Evolutionary conservation across 257 asterid genomes (phyloP).

Genomic region (Coffea eugenioides): DNA sequence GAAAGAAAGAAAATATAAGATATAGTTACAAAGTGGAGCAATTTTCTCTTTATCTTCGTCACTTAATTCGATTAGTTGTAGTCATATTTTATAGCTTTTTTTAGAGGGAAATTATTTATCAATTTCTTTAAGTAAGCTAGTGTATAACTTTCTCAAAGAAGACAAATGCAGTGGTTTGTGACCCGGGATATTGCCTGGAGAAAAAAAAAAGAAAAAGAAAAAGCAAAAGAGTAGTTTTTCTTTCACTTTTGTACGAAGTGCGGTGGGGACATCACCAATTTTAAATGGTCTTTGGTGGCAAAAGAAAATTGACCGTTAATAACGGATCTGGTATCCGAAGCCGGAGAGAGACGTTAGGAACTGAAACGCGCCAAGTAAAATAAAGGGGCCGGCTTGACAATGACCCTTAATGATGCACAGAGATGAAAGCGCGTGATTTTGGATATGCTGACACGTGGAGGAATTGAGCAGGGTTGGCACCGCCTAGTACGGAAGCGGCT

Average conservation of each 20-base stretch:
- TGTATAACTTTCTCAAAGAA: no score
- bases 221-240: background rate
- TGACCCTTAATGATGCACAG: background rate
- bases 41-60: no score
- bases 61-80: no score
- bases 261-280: background rate
- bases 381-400: constrained; percentile 10
- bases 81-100: no score
- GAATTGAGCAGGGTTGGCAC: background rate
- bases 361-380: background rate
- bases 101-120: no score
- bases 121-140: no score
- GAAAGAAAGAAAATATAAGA: no score
- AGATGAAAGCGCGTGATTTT: constrained; percentile 7
- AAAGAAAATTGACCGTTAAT: constrained; percentile 8
- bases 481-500: background rate
- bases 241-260: background rate
- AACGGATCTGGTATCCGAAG: constrained; percentile 2
- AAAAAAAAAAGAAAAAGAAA: no score
- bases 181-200: no score
- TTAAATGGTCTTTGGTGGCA: background rate
- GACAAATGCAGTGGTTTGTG: no score
- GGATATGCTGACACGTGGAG: constrained; percentile 1
- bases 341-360: background rate
- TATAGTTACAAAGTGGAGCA: no score